These are phyloP conservation scores for Dactylella cylindrospora DNA, from an alignment of 2,329 filamentous ascomycete species.

Conservation along the genomic window DNA sequence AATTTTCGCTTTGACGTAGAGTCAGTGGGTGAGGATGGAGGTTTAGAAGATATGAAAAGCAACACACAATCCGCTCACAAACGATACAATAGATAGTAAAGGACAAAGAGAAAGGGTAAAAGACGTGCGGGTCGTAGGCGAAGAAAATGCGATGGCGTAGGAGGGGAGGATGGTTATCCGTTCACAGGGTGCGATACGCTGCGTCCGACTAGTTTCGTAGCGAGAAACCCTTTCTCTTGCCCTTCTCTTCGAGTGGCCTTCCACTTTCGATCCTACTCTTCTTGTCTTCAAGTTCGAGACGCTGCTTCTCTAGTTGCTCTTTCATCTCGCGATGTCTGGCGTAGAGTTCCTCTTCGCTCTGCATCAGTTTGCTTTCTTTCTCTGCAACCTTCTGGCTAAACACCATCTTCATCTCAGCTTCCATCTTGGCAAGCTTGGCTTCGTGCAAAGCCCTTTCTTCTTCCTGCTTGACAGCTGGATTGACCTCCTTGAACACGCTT, in stretches of 20 bases:
- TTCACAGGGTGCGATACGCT: conserved; percentile 40
- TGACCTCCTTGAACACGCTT: conserved; percentile 99
- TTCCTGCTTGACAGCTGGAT: conserved; percentile 99
- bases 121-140: conserved; percentile 33
- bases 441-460: conserved; percentile 97
- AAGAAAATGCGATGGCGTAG: conserved; percentile 25
- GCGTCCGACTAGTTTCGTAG: conserved; percentile 68
- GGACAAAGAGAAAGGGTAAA: conserved; percentile 18
- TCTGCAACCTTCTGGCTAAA: conserved; percentile 99
- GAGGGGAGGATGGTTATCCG: conserved; percentile 2
- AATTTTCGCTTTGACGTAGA: conserved; percentile 41
- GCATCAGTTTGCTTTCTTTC: conserved; percentile 99
- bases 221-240: conserved; percentile 99
- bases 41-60: conserved; percentile 29
- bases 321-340: conserved; percentile 99
- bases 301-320: conserved; percentile 95
- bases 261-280: conserved; percentile 93
- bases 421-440: conserved; percentile 99
- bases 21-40: conserved; percentile 21
- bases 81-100: conserved; percentile 20
- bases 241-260: conserved; percentile 93
- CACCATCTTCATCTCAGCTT: conserved; percentile 99
- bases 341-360: conserved; percentile 98
- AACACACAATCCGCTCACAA: conserved; percentile 44
- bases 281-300: conserved; percentile 96